A percentile compares a stretch with the other conserved stretches of the same genome.
Conservation (phyloP, 2,329 filamentous ascomycete species). For the Arthrinium phaeospermum region DNA sequence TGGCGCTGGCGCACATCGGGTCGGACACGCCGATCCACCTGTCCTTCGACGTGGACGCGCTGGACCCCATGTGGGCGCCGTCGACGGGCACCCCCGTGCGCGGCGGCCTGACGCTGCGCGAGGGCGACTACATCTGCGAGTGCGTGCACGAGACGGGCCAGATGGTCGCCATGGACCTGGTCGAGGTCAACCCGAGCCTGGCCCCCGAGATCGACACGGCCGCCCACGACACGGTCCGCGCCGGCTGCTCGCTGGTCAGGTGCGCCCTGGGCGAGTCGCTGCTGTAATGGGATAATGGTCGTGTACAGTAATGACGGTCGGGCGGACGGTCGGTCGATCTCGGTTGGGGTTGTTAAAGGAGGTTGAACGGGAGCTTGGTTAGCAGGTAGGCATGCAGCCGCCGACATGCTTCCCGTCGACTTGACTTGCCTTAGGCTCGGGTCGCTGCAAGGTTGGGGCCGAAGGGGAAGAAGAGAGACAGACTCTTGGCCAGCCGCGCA, state of each 20-base stretch:
- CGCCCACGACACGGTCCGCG: slow-evolving; percentile 84
- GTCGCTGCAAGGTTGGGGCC: neutral
- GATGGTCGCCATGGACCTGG: slow-evolving; percentile 79
- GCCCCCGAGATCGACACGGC: slow-evolving; percentile 65
- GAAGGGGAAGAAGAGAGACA: no score
- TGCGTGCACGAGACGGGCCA: slow-evolving; percentile 80
- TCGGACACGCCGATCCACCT: slow-evolving; percentile 95
- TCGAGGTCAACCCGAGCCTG: slow-evolving; percentile 80
- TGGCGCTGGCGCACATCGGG: slow-evolving; percentile 97
- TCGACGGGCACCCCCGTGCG: slow-evolving; percentile 94
- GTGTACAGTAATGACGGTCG: neutral
- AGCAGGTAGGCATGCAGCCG: no score
- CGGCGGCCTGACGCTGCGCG: slow-evolving; percentile 88
- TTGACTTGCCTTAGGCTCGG: neutral
- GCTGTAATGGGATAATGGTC: slow-evolving; percentile 69
- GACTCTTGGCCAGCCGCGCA: neutral
- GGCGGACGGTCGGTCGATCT: neutral
- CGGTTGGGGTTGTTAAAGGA: neutral
- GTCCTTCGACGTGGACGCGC: slow-evolving; percentile 94
- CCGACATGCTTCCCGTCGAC: neutral
- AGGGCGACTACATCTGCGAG: slow-evolving; percentile 97
- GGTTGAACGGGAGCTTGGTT: neutral
- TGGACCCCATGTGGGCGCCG: slow-evolving; percentile 95
- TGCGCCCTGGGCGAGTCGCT: slow-evolving; percentile 93
- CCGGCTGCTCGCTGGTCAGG: slow-evolving; percentile 88